These are phyloP conservation scores for Acidiella bohemica DNA, from an alignment of 495 filamentous ascomycete species.

Conservation along the genomic window DNA sequence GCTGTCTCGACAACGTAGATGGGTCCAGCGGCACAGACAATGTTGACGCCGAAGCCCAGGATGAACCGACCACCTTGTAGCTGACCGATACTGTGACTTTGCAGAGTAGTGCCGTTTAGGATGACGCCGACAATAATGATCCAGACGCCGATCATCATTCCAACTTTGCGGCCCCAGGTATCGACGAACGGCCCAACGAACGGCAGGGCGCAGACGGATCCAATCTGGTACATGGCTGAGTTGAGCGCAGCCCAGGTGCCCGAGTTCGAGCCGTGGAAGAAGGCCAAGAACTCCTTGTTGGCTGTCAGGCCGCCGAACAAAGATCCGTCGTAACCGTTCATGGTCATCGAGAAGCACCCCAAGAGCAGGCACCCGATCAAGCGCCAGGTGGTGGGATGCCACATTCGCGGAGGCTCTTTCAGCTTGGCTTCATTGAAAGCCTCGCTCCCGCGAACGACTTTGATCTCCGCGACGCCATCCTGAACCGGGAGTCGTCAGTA, in stretches of 20 bases:
- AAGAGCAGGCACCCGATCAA: conserved; percentile 14
- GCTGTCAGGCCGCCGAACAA: conserved; percentile 15
- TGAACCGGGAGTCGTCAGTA: background rate
- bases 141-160: conserved; percentile 48
- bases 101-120: conserved; percentile 43
- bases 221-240: conserved; percentile 22
- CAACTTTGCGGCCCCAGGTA: conserved; percentile 40
- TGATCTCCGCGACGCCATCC: conserved; percentile 6
- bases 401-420: conserved; percentile 1
- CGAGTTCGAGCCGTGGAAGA: conserved; percentile 12
- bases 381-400: background rate
- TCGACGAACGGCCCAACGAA: conserved; percentile 16
- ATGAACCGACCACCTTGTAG: conserved; percentile 58
- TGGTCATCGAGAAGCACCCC: conserved; percentile 16
- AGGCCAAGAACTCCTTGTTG: conserved; percentile 7
- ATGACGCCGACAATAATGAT: conserved; percentile 53
- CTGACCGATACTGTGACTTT: conserved; percentile 38
- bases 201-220: conserved; percentile 11
- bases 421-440: conserved; percentile 16
- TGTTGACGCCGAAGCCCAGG: conserved; percentile 59
- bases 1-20: conserved; percentile 62
- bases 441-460: conserved; percentile 13
- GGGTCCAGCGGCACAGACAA: conserved; percentile 55
- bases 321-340: conserved; percentile 20
- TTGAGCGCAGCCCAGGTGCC: conserved; percentile 14